Base-by-base conservation (phyloP, 306 rosid genomes). In the Citrullus colocynthis region DNA sequence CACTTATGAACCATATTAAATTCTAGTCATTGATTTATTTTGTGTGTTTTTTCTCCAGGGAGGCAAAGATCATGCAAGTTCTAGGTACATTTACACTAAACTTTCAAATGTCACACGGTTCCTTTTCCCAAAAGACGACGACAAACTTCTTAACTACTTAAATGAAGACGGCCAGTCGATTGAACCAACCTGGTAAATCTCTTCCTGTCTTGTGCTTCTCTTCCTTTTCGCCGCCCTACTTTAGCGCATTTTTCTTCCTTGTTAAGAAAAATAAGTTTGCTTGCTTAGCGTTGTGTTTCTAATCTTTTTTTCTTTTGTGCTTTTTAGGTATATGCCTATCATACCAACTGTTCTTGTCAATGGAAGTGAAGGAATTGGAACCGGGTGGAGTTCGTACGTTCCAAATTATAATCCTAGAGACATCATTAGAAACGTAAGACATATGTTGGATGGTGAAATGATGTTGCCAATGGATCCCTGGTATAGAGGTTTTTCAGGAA, bases 301-400 rank as follows among this genome's bases (percentile, higher is more conserved):
- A 37, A 58, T 41, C 72, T 24, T 24, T 24, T 24, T n/a, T 57
- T 32, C 28, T 44, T 54, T 55, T 21, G 24, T 65, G 52, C 58
- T 32, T 16, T 49, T 17, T 82, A 94, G 98, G 98, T 92, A 92
- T 70, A 78, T 95, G 60, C 98, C 98, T 37, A 69, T 92, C 79
- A 90, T 95, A 64, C 98, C 97, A 2, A 76, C 85, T 51, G 98
- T 95, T 80, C 97, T 95, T 75, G 98, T 89, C 77, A 95, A 95
- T 79, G 98, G 98, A 39, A 89, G 98, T 82, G 98, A 95, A 78
- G 98, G 97, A 67, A 92, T 95, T 77, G 97, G 96, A 77, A 92
- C 96, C 0, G 96, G 96, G 9, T 95, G 97, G 98, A 92, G 96
- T 82, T 90, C 97, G 12, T 90, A 85, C 85, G 79, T 95, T 80